Evolutionary conservation across 2,329 filamentous ascomycete species (phyloP).

Genomic region (Magnaporthiopsis rhizophila): DNA sequence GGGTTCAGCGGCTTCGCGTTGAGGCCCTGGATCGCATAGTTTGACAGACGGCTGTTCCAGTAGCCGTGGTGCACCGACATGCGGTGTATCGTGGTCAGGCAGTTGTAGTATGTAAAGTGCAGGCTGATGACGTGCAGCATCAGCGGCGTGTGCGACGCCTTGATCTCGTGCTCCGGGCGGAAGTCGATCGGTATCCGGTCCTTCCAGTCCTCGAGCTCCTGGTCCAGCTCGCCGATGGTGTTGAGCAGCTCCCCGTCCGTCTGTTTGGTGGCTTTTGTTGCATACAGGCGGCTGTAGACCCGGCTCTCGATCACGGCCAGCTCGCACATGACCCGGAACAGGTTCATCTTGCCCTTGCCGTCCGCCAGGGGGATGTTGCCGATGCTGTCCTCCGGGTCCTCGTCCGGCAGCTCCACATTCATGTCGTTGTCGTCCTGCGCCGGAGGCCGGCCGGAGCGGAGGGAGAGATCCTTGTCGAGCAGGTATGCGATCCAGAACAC

Average conservation of each 20-base stretch:
- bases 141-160: slow-evolving; percentile 83
- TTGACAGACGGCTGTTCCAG: slow-evolving; percentile 91
- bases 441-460: slow-evolving; percentile 51
- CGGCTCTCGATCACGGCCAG: slow-evolving; percentile 88
- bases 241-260: slow-evolving; percentile 89
- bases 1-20: slow-evolving; percentile 89
- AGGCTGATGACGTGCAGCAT: slow-evolving; percentile 90
- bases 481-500: slow-evolving; percentile 62
- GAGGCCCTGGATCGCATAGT: slow-evolving; percentile 89
- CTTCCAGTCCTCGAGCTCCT: slow-evolving; percentile 89
- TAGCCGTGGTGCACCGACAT: slow-evolving; percentile 98
- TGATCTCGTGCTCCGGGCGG: slow-evolving; percentile 94
- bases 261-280: slow-evolving; percentile 83
- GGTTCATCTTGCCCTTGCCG: slow-evolving; percentile 85
- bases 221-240: slow-evolving; percentile 90
- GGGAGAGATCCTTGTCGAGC: slow-evolving; percentile 55
- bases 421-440: slow-evolving; percentile 64
- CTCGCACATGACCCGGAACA: slow-evolving; percentile 88
- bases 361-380: slow-evolving; percentile 88
- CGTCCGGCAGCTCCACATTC: slow-evolving; percentile 92
- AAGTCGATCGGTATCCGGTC: slow-evolving; percentile 92
- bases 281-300: slow-evolving; percentile 89
- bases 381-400: slow-evolving; percentile 83
- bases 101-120: slow-evolving; percentile 97
- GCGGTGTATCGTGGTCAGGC: slow-evolving; percentile 91